Evolutionary conservation across 192 early-diverging fungal species (phyloP).

Genomic region (Backusella liffmaniae): DNA sequence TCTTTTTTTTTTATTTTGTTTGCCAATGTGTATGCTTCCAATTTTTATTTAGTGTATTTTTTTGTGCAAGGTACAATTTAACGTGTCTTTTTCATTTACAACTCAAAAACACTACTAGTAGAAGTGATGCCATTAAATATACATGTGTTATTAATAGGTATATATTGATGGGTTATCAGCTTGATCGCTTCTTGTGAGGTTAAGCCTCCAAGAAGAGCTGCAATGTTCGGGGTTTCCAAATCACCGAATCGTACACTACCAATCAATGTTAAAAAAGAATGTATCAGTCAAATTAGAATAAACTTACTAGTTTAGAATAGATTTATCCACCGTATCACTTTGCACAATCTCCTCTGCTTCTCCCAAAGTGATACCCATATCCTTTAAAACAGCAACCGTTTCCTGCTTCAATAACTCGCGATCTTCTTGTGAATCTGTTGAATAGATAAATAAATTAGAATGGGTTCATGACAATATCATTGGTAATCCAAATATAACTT

Average conservation of each 20-base stretch:
- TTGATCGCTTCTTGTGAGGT: conserved; percentile 95
- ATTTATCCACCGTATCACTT: conserved; percentile 1
- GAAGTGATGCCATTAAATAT: conserved; percentile 82
- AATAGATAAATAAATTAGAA: too few species aligned
- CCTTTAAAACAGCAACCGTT: background rate
- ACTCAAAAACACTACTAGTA: conserved; percentile 36
- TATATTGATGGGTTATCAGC: conserved; percentile 92
- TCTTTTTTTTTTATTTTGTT: background rate
- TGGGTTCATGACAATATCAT: background rate
- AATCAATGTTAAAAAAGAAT: background rate
- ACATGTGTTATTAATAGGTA: conserved; percentile 84
- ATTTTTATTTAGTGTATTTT: background rate
- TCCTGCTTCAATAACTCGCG: conserved; percentile 3
- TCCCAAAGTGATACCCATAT: background rate
- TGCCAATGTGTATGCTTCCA: background rate
- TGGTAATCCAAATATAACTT: background rate
- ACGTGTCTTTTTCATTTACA: background rate
- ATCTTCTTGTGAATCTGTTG: background rate
- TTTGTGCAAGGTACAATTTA: background rate
- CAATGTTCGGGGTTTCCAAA: conserved; percentile 79
- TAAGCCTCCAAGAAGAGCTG: conserved; percentile 85
- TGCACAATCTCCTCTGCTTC: background rate
- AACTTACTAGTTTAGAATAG: conserved; percentile 21
- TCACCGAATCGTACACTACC: conserved; percentile 65
- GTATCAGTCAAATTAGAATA: background rate